These are phyloP conservation scores for Salicornia ramosissima DNA, from an alignment of 148 eudicot species.

Conservation along the genomic window DNA sequence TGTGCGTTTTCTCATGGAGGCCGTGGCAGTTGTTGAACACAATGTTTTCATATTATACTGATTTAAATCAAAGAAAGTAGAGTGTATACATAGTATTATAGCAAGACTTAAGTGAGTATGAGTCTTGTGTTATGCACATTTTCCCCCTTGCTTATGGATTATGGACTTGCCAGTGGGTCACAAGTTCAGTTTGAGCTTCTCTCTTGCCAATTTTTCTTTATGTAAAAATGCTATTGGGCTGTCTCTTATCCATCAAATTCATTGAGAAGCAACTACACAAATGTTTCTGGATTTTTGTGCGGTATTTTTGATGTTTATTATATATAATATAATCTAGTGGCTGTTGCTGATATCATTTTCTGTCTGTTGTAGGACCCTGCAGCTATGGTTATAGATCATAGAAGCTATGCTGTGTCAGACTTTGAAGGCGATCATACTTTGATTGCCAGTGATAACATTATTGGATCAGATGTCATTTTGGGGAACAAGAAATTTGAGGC, in stretches of 20 bases:
- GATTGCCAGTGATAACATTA: constrained; percentile 43
- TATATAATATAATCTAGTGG: background rate
- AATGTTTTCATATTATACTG: background rate
- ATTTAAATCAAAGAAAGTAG: background rate
- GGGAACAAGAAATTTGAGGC: constrained; percentile 65
- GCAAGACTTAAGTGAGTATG: too few relatives aligned
- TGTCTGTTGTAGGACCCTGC: constrained; percentile 42
- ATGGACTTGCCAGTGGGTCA: too few relatives aligned
- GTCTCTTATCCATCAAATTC: too few relatives aligned
- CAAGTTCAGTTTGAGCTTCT: too few relatives aligned
- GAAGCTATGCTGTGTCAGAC: constrained; percentile 51
- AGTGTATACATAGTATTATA: background rate
- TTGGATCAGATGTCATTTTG: constrained; percentile 55
- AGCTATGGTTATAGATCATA: constrained; percentile 63
- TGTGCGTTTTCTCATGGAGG: background rate
- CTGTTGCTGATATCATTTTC: constrained; percentile 7
- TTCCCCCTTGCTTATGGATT: too few relatives aligned
- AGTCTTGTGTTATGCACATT: too few relatives aligned
- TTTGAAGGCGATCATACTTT: constrained; percentile 64
- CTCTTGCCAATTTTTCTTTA: too few relatives aligned
- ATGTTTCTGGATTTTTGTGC: background rate
- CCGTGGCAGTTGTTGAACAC: background rate
- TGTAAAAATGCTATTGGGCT: too few relatives aligned
- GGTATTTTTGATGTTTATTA: background rate
- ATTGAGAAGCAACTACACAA: background rate